Evolutionary conservation across 176 grass and related monocot genomes (phyloP), one percentile per base, ranked within the genome.

Genomic region (Stipa capillata): DNA sequence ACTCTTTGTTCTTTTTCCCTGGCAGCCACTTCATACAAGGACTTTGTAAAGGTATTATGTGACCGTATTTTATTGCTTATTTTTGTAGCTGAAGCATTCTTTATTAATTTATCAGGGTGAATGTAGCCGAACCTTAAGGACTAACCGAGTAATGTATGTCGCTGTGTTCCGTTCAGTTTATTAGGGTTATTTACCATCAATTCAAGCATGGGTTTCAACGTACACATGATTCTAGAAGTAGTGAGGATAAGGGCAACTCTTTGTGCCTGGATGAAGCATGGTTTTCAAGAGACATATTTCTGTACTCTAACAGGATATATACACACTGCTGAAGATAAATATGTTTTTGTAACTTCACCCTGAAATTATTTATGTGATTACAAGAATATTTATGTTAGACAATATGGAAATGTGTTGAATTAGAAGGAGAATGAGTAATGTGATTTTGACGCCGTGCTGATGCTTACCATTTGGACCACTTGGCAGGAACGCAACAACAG

Each of bases 1-100:
- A 73, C 17, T 35, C 21, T 49, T 57, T 72, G 55, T 50, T 82
- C 6, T 44, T 84, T 82, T 8, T 87, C 76, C 70, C 11, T 88
- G 77, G 73, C 82, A 97, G 89, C 94, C 91, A 54, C 85, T 94
- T 86, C 87, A 82, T 88, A 92, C 91, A 83, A 90, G 95, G 80
- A 97, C 95, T 98, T 94, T 64, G 69, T 62, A 5, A 94, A 92
- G 95, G 95, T 98, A 90, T 21, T 42, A 74, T 75, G 33, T 75
- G 18, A 17, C 5, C 2, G 8, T n/a, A n/a, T 56, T 83, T n/a
- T 67, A 9, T 35, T 42, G 35, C 49, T 51, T 10, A 29, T 48
- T 79, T 55, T 15, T 66, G 6, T 34, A 83, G 32, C 52, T 40
- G 32, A 52, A 48, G 17, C 66, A 83, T 29, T 41, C 34, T 83